Conservation (phyloP, 352 stramenopile species). For the Globisporangium sylvaticum region DNA sequence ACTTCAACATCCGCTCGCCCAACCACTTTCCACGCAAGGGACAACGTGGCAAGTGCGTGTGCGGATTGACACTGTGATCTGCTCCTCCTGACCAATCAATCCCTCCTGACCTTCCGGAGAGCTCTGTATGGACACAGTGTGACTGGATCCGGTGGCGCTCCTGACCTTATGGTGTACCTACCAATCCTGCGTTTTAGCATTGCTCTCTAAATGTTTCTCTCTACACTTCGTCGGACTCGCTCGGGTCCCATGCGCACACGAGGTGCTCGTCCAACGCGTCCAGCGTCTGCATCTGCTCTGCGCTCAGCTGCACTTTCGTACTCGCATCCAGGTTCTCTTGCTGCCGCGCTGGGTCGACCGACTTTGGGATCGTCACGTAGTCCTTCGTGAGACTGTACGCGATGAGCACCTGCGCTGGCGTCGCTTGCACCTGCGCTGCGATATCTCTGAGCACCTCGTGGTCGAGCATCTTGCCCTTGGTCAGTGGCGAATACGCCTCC, state of each 20-base stretch:
- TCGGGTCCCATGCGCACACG: slow-evolving; percentile 43
- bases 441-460: slow-evolving; percentile 31
- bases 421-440: slow-evolving; percentile 24
- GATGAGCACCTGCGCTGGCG: slow-evolving; percentile 53
- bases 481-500: slow-evolving; percentile 57
- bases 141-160: not conserved
- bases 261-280: slow-evolving; percentile 43
- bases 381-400: slow-evolving; percentile 50
- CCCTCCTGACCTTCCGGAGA: not conserved
- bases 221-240: slow-evolving; percentile 41
- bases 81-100: not conserved
- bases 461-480: slow-evolving; percentile 11
- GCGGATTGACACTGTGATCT: not conserved
- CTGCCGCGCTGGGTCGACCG: slow-evolving; percentile 35
- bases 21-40: not conserved
- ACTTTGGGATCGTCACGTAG: slow-evolving; percentile 66
- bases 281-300: slow-evolving; percentile 28
- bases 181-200: not conserved
- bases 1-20: not conserved
- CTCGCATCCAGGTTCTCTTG: slow-evolving; percentile 42
- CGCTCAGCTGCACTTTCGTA: slow-evolving; percentile 29
- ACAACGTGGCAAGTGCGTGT: not conserved
- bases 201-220: not conserved
- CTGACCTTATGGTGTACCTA: not conserved
- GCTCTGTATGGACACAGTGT: not conserved